Conservation (phyloP, 495 filamentous ascomycete species). For the Daldinia childiae region DNA sequence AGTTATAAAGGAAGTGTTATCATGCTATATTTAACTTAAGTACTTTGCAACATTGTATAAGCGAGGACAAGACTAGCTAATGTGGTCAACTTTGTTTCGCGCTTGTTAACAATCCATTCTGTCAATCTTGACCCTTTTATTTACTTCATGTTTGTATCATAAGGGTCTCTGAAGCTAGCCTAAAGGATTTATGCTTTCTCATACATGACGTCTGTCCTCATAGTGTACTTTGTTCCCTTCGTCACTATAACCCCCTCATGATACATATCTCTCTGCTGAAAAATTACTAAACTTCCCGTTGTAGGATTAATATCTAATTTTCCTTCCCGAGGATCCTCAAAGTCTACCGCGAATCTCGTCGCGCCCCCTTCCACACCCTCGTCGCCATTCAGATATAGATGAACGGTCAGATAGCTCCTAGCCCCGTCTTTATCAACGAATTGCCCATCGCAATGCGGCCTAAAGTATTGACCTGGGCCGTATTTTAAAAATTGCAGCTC, state of each 20-base stretch:
- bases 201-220: constrained; percentile 83
- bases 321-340: constrained; percentile 47
- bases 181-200: constrained; percentile 28
- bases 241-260: constrained; percentile 78
- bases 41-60: background rate
- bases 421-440: constrained; percentile 68
- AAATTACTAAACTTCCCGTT: constrained; percentile 75
- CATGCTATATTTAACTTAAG: too few species aligned
- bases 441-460: constrained; percentile 75
- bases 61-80: background rate
- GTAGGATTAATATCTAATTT: constrained; percentile 71
- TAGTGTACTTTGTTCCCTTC: constrained; percentile 74
- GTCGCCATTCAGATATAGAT: constrained; percentile 75
- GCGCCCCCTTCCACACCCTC: constrained; percentile 68
- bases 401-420: constrained; percentile 79
- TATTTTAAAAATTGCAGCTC: constrained; percentile 83
- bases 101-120: background rate
- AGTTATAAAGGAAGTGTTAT: too few species aligned
- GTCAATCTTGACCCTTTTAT: background rate
- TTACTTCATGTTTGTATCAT: background rate
- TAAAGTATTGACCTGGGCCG: constrained; percentile 77
- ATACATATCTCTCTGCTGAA: constrained; percentile 73
- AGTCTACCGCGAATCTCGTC: constrained; percentile 66
- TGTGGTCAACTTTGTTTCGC: background rate
- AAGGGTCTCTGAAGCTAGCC: background rate